phyloP scores from a whole-genome alignment of 495 filamentous ascomycete species.

The Aspergillus mulundensis region DNA sequence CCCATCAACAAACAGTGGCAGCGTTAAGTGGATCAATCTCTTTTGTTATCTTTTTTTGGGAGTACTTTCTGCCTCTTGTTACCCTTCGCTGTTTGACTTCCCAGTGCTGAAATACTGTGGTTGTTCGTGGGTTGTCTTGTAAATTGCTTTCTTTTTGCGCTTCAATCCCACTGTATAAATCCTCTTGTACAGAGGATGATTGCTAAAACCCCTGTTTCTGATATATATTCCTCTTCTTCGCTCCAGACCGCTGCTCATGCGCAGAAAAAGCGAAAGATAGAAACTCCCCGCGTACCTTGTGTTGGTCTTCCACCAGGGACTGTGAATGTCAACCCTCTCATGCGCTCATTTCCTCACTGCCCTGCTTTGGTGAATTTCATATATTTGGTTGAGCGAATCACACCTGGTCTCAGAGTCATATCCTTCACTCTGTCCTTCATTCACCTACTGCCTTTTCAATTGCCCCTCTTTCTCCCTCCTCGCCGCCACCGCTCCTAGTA shows the following conservation, averaged over 20 bases:
- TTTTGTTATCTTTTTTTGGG: conserved; percentile 8
- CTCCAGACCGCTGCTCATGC: not conserved
- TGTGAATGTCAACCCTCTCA: conserved; percentile 21
- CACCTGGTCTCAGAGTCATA: not conserved
- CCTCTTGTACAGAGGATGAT: conserved; percentile 4
- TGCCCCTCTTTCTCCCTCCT: conserved; percentile 8
- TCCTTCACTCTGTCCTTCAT: not conserved
- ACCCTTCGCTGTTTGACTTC: conserved; percentile 8
- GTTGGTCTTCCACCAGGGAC: conserved; percentile 9
- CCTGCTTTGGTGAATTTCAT: conserved; percentile 8
- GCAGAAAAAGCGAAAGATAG: not conserved
- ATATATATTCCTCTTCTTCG: conserved; percentile 6
- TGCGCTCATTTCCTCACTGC: conserved; percentile 1
- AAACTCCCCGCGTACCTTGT: conserved; percentile 8
- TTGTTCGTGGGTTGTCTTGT: conserved; percentile 2
- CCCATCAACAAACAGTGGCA: conserved; percentile 24
- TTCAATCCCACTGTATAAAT: conserved; percentile 5
- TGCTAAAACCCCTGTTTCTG: not conserved
- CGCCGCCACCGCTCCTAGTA: conserved; percentile 8
- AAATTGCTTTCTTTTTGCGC: conserved; percentile 12
- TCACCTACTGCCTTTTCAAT: conserved; percentile 12
- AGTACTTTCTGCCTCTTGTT: conserved; percentile 5
- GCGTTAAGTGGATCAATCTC: conserved; percentile 14
- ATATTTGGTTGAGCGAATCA: conserved; percentile 9
- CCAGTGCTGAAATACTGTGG: conserved; percentile 6